These are phyloP conservation scores for Pelargonium exstipulatum DNA, from an alignment of 441 rosid genomes.

Conservation along the genomic window DNA sequence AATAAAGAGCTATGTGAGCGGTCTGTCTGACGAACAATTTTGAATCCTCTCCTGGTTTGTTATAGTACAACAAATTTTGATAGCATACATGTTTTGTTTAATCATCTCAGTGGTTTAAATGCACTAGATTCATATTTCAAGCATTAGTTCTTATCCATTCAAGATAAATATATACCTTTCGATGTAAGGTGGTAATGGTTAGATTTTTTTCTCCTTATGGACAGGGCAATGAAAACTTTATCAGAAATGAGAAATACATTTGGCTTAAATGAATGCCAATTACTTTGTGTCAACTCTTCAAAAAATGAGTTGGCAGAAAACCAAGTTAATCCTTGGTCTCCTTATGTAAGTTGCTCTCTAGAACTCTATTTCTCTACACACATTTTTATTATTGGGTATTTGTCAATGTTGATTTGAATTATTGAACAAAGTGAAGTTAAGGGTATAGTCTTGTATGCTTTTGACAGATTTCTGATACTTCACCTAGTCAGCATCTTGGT, in stretches of 20 bases:
- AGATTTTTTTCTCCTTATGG: conserved; percentile 23
- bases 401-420: conserved; percentile 19
- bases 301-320: conserved; percentile 58
- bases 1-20: not conserved
- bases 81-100: not conserved
- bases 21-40: not conserved
- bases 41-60: not conserved
- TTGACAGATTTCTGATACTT: conserved; percentile 60
- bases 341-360: conserved; percentile 49
- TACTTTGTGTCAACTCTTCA: conserved; percentile 92
- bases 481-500: conserved; percentile 53
- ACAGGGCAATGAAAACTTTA: conserved; percentile 75
- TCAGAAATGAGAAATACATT: conserved; percentile 86
- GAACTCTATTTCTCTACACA: conserved; percentile 19
- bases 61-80: not conserved
- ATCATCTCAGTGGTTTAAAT: conserved; percentile 1
- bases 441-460: conserved; percentile 26
- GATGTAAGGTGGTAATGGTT: conserved; percentile 14
- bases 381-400: conserved; percentile 14
- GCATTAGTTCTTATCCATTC: not conserved
- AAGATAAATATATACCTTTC: not conserved
- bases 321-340: conserved; percentile 68
- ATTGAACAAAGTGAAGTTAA: conserved; percentile 19
- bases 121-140: conserved; percentile 1
- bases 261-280: conserved; percentile 69